Percentiles rank a stretch among this genome's conserved stretches.
Conservation (phyloP, 2,329 filamentous ascomycete species). For the Metarhizium anisopliae region DNA sequence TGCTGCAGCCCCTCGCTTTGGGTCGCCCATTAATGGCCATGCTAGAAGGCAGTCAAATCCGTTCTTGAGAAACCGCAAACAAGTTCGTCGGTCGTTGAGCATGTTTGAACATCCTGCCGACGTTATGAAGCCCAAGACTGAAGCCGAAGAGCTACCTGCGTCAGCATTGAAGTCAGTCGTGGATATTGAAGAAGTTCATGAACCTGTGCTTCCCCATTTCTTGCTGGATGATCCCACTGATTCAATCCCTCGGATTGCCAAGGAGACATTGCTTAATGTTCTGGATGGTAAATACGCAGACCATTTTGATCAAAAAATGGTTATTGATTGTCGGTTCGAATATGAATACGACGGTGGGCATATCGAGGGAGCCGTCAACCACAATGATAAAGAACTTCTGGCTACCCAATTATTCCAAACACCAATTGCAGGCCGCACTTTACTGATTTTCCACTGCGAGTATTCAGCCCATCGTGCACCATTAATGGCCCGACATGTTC, state of each 20-base stretch:
- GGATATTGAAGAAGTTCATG: constrained; percentile 71
- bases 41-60: constrained; percentile 65
- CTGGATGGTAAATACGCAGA: constrained; percentile 76
- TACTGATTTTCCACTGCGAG: constrained; percentile 94
- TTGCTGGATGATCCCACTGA: constrained; percentile 71
- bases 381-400: constrained; percentile 90
- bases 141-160: constrained; percentile 42
- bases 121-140: constrained; percentile 66
- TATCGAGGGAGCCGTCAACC: constrained; percentile 88
- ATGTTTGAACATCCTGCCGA: constrained; percentile 96
- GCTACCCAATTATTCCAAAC: constrained; percentile 68
- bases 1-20: constrained; percentile 50
- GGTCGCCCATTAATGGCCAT: constrained; percentile 65
- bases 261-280: constrained; percentile 74
- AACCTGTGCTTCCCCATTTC: constrained; percentile 75
- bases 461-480: constrained; percentile 95
- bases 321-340: constrained; percentile 96
- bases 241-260: constrained; percentile 78
- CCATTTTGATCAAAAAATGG: constrained; percentile 68
- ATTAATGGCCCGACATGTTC: constrained; percentile 90
- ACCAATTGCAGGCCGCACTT: constrained; percentile 58
- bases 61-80: constrained; percentile 69
- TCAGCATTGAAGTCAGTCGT: constrained; percentile 60
- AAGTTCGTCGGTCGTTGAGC: constrained; percentile 85
- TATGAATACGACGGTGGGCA: constrained; percentile 98